These are phyloP conservation scores for Coriolopsis trogii DNA, from an alignment of 1,284 basidiomycete genomes.

Conservation along the genomic window DNA sequence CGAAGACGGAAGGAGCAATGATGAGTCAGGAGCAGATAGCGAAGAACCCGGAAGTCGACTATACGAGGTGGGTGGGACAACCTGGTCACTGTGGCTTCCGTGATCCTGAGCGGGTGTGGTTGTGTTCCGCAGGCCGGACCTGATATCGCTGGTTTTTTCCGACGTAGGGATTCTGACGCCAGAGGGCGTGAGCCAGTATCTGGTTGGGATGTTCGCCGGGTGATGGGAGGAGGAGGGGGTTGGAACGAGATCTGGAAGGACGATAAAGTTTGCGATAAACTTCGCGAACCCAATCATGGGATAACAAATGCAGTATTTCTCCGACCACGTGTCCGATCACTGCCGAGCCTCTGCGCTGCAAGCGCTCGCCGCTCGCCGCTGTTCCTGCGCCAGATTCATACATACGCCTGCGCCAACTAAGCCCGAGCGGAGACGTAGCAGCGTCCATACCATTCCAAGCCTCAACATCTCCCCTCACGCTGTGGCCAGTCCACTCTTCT, in stretches of 20 bases:
- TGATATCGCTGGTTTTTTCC: slow-evolving; percentile 89
- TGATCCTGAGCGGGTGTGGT: slow-evolving; percentile 11
- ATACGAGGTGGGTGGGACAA: slow-evolving; percentile 61
- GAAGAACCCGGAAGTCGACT: slow-evolving; percentile 81
- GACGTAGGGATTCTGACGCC: slow-evolving; percentile 93
- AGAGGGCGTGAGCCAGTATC: slow-evolving; percentile 88
- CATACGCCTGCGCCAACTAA: too few relatives aligned
- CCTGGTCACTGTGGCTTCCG: slow-evolving; percentile 2
- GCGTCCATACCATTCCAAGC: too few relatives aligned
- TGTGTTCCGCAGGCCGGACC: slow-evolving; percentile 62
- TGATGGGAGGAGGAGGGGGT: slow-evolving; percentile 38
- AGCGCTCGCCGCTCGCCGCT: too few relatives aligned
- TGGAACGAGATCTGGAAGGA: slow-evolving; percentile 28
- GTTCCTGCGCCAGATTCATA: too few relatives aligned
- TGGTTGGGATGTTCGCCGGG: slow-evolving; percentile 89
- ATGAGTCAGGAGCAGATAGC: slow-evolving; percentile 75
- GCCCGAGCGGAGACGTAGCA: too few relatives aligned
- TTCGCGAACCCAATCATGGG: slow-evolving; percentile 34
- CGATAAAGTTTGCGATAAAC: slow-evolving; percentile 45
- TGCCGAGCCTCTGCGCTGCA: slow-evolving; percentile 1
- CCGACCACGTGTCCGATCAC: slow-evolving; percentile 33
- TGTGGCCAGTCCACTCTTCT: too few relatives aligned
- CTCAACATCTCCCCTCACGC: too few relatives aligned
- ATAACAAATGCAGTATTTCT: slow-evolving; percentile 25
- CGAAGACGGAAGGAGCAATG: slow-evolving; percentile 45